Evolutionary conservation across 345 rosid species (phyloP), one percentile per base, ranked within the genome.

Genomic region (Pelargonium nanum): DNA sequence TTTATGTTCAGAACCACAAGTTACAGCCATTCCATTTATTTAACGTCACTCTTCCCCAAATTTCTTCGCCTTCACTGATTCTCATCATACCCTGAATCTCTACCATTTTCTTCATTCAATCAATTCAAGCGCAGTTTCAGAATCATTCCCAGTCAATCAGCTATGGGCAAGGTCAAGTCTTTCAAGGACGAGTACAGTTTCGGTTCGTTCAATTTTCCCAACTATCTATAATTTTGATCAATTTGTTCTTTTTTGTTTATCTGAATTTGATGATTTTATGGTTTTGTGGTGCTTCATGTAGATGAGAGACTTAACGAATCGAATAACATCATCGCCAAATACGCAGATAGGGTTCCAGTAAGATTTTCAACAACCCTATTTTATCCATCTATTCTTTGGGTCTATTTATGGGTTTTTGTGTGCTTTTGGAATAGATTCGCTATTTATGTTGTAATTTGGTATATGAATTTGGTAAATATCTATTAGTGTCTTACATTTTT

Each of bases 261-360:
- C n/a, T n/a, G 30, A 20, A 7, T 23, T 23, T 23, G 0, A 28
- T 57, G 30, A 55, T 23, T 25, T 22, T 53, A 23, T 60, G 44
- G 26, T 2, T 24, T 52, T 19, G 22, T 1, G 26, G 25, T 1
- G 48, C 32, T n/a, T 55, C 52, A 53, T 53, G 70, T 26, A 87
- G 95, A 81, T 19, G 80, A 85, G 55, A 58, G 91, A 55, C 44
- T 81, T 17, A 77, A 80, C n/a, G 95, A 87, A 25, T 83, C 95
- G 9, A 77, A 58, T 26, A 64, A 60, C 64, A 85, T 87, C 56
- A 53, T 69, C 30, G 65, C 68, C 22, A 87, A 87, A 75, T 81
- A 87, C 55, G 84, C 88, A 20, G 85, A 81, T 61, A 70, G 95
- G 68, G 77, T 84, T 70, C 95, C 95, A 25, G 91, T 87, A 59